phyloP scores from a whole-genome alignment of 2,329 filamentous ascomycete genomes.

The Neonectria neomacrospora region DNA sequence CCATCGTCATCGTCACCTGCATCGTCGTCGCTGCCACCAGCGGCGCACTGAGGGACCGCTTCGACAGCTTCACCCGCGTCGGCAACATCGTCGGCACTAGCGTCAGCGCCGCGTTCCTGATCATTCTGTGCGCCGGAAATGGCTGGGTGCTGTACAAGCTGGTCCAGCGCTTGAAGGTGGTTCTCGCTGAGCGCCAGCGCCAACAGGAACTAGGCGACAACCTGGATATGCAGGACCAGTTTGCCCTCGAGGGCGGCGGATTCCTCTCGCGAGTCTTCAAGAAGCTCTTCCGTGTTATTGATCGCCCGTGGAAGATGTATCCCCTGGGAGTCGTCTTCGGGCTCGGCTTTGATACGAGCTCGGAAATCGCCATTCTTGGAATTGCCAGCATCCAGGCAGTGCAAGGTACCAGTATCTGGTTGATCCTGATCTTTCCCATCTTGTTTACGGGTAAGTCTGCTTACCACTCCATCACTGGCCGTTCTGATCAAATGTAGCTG shows the following conservation, averaged over 20 bases:
- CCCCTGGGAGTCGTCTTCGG: conserved; percentile 90
- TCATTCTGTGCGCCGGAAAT: conserved; percentile 86
- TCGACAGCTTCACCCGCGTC: conserved; percentile 81
- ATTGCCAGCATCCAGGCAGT: conserved; percentile 90
- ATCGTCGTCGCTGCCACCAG: conserved; percentile 92
- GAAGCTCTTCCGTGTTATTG: conserved; percentile 78
- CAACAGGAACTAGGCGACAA: conserved; percentile 39
- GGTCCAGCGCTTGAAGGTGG: conserved; percentile 71
- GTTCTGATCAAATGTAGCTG: conserved; percentile 61
- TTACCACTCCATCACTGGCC: too few relatives aligned
- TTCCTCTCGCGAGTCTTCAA: conserved; percentile 78
- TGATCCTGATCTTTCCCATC: conserved; percentile 90
- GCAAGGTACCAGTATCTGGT: conserved; percentile 88
- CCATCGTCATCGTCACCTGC: conserved; percentile 90
- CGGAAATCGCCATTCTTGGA: conserved; percentile 90
- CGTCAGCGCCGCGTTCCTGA: conserved; percentile 84
- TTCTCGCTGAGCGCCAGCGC: conserved; percentile 58
- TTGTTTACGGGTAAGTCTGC: conserved; percentile 80
- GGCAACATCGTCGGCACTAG: conserved; percentile 91
- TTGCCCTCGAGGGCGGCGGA: conserved; percentile 81
- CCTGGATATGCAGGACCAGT: conserved; percentile 53
- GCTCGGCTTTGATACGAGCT: conserved; percentile 94
- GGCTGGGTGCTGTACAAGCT: conserved; percentile 86
- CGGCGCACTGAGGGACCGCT: conserved; percentile 82
- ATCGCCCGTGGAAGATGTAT: conserved; percentile 94